Base-by-base conservation (phyloP, 1,139 yeast species). In the Saccharomyces uvarum region DNA sequence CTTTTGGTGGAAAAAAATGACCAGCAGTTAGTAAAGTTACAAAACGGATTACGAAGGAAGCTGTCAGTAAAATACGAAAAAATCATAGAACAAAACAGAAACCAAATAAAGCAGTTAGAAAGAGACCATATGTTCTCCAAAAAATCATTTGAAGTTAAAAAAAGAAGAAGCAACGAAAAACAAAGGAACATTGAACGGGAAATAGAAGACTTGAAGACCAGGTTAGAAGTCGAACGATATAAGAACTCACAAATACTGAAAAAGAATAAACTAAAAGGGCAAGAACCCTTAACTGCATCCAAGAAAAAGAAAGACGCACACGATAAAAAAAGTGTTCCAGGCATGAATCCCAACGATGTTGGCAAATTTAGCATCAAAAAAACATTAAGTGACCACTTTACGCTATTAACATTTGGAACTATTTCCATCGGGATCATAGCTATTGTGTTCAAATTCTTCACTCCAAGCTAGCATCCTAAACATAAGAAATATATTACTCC, bases 121-220 rank as follows among this genome's bases (percentile, higher is more conserved):
- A 61, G 60, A 6, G 69, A 69, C 44, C 57, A 63, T 21, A 56
- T 57, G 19, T 51, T 51, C 9, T 26, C 63, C 16, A 56, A 59
- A 27, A 55, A 56, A n/a, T 49, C 56, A 13, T 53, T 53, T 26
- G 57, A 61, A n/a, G 47, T 51, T 4, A 54, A 57, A 24, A 60
- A 59, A 31, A 51, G 53, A n/a, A 54, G 56, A 21, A 61, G 63
- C 47, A 53, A 60, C 16, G 56, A 58, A 5, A 62, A 64, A 19
- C 49, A 65, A 8, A 60, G 62, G 28, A 55, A 54, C 29, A 58
- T 64, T 41, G 61, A 61, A 48, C 59, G 57, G 26, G 66, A 65
- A 48, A 47, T 64, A 2, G 69, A 66, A 31, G 67, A 64, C 31
- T 54, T 63, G 16, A 63, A 63, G 28, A 60, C 64, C 4, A 59